A percentile compares a stretch with the other conserved stretches of the same genome.
phyloP scores from a whole-genome alignment of 139 green algal species.

The Tetradesmus obliquus region DNA sequence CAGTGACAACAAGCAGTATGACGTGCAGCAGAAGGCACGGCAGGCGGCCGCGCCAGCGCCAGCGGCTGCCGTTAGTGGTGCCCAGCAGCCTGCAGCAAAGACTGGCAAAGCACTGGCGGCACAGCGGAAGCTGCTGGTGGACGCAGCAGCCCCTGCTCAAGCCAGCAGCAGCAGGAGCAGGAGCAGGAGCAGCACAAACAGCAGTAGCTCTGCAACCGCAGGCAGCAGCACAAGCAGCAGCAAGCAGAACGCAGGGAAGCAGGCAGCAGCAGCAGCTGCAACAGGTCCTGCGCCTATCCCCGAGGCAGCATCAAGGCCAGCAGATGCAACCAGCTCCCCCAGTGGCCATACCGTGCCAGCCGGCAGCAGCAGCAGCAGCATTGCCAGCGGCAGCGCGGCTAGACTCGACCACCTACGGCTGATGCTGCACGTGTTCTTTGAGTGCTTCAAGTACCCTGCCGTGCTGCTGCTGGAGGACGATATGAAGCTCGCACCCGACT shows the following conservation, averaged over 20 bases:
- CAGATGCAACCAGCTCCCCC: background rate
- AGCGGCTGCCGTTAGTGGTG: background rate
- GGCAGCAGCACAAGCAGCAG: background rate
- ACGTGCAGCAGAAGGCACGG: background rate
- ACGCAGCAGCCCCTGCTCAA: background rate
- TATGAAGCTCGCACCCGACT: conserved; percentile 9
- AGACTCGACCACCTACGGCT: conserved; percentile 6
- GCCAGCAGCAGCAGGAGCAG: background rate
- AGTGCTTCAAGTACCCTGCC: conserved; percentile 41
- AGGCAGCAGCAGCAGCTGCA: background rate
- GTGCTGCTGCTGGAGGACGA: conserved; percentile 39
- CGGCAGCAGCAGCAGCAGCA: conserved; percentile 13
- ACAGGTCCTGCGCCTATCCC: background rate
- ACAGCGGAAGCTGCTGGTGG: background rate
- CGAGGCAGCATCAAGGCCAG: background rate
- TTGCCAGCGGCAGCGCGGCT: background rate
- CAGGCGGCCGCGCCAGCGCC: background rate
- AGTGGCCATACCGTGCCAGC: background rate
- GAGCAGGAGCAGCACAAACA: background rate
- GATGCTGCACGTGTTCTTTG: conserved; percentile 38
- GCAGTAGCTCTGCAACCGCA: background rate
- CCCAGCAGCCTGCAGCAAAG: background rate
- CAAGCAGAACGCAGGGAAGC: background rate
- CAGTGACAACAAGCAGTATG: background rate
- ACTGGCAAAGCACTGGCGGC: background rate